phyloP scores from a whole-genome alignment of 108 stramenopile genomes.

The Skeletonema marinoi region DNA sequence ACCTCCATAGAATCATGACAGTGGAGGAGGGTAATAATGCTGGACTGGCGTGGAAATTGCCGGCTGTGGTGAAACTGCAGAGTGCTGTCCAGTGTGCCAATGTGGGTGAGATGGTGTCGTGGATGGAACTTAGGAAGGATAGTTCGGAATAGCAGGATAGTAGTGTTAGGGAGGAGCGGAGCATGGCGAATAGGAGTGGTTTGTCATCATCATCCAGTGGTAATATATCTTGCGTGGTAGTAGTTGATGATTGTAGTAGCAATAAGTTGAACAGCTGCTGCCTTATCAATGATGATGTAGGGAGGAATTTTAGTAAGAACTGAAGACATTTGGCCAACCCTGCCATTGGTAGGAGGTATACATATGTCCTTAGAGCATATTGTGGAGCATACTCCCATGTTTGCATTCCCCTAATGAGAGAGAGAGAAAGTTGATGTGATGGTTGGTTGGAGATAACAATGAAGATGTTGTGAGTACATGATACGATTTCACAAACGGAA shows the following conservation, averaged over 20 bases:
- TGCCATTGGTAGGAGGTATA: constrained; percentile 81
- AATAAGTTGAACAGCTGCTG: constrained; percentile 22
- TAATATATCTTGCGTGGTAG: not conserved
- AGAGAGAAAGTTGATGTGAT: not conserved
- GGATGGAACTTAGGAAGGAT: constrained; percentile 26
- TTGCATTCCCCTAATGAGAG: constrained; percentile 51
- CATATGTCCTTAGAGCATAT: constrained; percentile 94
- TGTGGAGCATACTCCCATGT: constrained; percentile 62
- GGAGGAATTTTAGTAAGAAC: constrained; percentile 10
- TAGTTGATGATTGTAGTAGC: not conserved
- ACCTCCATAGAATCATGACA: constrained; percentile 65
- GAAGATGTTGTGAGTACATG: constrained; percentile 15
- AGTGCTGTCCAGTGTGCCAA: constrained; percentile 53
- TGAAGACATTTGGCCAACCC: constrained; percentile 28
- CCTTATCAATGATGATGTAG: constrained; percentile 2
- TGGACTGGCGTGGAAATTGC: constrained; percentile 75
- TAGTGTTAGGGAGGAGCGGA: constrained; percentile 34
- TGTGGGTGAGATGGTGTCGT: constrained; percentile 1
- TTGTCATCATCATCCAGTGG: constrained; percentile 13
- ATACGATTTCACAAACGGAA: not conserved
- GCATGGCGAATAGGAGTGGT: constrained; percentile 39
- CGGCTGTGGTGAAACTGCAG: constrained; percentile 65
- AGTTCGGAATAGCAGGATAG: constrained; percentile 32
- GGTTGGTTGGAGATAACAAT: not conserved
- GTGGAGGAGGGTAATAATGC: constrained; percentile 89